Conservation (phyloP, 2,329 filamentous ascomycete species). For the Niveomyces coronatus region DNA sequence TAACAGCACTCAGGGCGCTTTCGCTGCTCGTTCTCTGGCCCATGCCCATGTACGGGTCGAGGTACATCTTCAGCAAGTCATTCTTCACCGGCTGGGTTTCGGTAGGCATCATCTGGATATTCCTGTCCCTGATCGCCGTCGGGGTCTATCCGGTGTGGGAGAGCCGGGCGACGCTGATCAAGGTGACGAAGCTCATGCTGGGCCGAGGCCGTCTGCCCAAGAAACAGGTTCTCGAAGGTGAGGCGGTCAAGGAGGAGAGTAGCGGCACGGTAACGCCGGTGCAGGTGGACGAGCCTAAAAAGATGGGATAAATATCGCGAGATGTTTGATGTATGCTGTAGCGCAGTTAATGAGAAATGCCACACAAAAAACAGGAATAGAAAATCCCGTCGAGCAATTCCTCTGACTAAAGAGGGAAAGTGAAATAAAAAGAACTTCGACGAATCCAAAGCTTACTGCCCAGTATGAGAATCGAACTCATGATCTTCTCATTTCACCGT, state of each 20-base stretch:
- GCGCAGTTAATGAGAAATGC: too few species aligned
- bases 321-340: too few species aligned
- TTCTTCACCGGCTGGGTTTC: slow-evolving; percentile 70
- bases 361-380: too few species aligned
- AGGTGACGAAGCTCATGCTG: slow-evolving; percentile 13
- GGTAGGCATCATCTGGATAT: slow-evolving; percentile 63
- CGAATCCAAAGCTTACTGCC: slow-evolving; percentile 13
- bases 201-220: slow-evolving; percentile 9
- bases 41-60: slow-evolving; percentile 78
- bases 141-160: slow-evolving; percentile 77
- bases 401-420: not conserved
- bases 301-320: too few species aligned
- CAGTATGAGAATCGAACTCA: slow-evolving; percentile 24
- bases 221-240: not conserved
- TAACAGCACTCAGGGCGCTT: slow-evolving; percentile 36
- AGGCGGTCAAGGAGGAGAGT: slow-evolving; percentile 8
- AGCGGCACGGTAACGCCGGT: slow-evolving; percentile 11
- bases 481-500: slow-evolving; percentile 21
- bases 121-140: slow-evolving; percentile 59
- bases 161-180: slow-evolving; percentile 48
- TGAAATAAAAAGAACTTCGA: slow-evolving; percentile 7
- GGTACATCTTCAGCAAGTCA: slow-evolving; percentile 49
- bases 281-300: too few species aligned
- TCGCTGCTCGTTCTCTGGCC: slow-evolving; percentile 76
- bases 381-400: not conserved